Percentiles rank a stretch among this genome's conserved stretches.
Conservation (phyloP, 208 protist genomes). For the Crithidia mellificae region DNA sequence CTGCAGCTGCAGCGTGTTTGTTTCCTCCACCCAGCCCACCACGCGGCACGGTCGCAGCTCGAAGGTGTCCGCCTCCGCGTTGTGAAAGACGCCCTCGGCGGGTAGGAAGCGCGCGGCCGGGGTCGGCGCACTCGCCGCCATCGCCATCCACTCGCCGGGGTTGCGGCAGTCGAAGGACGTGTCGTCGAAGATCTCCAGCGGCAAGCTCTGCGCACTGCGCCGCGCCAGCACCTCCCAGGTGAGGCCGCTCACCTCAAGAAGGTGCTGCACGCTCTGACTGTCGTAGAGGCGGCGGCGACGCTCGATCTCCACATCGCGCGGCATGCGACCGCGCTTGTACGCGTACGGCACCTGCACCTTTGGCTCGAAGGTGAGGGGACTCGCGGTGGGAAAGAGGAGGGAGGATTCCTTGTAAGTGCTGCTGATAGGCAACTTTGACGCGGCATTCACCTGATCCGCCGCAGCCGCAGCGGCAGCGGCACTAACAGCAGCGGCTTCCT, state of each 20-base stretch:
- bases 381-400: constrained; percentile 77
- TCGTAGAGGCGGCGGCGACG: constrained; percentile 92
- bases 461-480: background rate
- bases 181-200: constrained; percentile 95
- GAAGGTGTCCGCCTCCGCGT: constrained; percentile 40
- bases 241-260: constrained; percentile 80
- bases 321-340: constrained; percentile 86
- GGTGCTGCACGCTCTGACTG: constrained; percentile 67
- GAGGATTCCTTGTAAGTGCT: constrained; percentile 84
- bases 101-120: constrained; percentile 70
- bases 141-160: constrained; percentile 91
- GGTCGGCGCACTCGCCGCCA: constrained; percentile 55
- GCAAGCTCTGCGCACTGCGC: constrained; percentile 71
- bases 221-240: constrained; percentile 64
- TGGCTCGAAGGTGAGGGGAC: constrained; percentile 88
- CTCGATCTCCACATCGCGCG: constrained; percentile 95
- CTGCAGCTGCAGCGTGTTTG: constrained; percentile 69
- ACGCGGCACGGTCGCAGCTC: constrained; percentile 83
- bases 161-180: constrained; percentile 94
- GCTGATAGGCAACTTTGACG: constrained; percentile 41
- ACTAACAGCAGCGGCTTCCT: background rate
- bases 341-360: constrained; percentile 96
- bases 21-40: constrained; percentile 67
- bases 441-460: background rate
- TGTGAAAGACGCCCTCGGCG: constrained; percentile 72